A percentile compares a stretch with the other conserved stretches of the same genome.
These are phyloP conservation scores for Mariannaea elegans DNA, from an alignment of 2,329 filamentous ascomycete genomes.

Conservation along the genomic window DNA sequence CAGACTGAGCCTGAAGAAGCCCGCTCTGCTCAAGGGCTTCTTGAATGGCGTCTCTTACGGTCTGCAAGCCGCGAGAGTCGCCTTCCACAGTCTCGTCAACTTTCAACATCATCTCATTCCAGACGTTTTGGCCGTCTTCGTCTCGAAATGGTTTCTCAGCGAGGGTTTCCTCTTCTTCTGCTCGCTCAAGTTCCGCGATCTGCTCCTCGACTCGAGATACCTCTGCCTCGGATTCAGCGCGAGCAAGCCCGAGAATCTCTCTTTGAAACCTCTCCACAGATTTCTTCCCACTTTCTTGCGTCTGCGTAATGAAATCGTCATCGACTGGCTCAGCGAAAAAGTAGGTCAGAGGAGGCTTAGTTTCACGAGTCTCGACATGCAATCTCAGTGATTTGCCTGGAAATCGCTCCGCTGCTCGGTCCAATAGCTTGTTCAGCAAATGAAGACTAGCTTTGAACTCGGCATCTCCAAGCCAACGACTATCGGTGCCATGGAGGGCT, in stretches of 20 bases:
- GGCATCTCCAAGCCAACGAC: conserved; percentile 74
- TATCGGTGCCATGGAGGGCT: conserved; percentile 81
- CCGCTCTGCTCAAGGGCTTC: conserved; percentile 65
- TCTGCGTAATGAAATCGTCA: conserved; percentile 73
- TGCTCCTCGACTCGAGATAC: conserved; percentile 10
- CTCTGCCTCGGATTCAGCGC: conserved; percentile 42
- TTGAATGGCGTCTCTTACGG: conserved; percentile 63
- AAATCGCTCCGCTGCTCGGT: conserved; percentile 78
- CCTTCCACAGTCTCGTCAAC: conserved; percentile 67
- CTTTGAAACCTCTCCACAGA: conserved; percentile 76
- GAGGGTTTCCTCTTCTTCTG: conserved; percentile 34
- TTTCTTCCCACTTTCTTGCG: conserved; percentile 74
- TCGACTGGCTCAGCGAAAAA: conserved; percentile 89
- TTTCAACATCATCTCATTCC: conserved; percentile 63
- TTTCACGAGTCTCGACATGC: conserved; percentile 79
- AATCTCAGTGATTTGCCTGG: conserved; percentile 81
- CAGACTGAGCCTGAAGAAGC: conserved; percentile 55
- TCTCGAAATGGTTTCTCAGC: conserved; percentile 28
- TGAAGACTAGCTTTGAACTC: conserved; percentile 87
- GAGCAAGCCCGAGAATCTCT: conserved; percentile 62
- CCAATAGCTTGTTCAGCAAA: conserved; percentile 80
- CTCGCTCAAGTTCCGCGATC: conserved; percentile 19
- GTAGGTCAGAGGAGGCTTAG: conserved; percentile 75
- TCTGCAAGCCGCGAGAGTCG: conserved; percentile 61
- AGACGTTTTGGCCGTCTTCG: conserved; percentile 51